Evolutionary conservation across 202 grass and related monocot genomes (phyloP).

Genomic region (Brachypodium distachyon): DNA sequence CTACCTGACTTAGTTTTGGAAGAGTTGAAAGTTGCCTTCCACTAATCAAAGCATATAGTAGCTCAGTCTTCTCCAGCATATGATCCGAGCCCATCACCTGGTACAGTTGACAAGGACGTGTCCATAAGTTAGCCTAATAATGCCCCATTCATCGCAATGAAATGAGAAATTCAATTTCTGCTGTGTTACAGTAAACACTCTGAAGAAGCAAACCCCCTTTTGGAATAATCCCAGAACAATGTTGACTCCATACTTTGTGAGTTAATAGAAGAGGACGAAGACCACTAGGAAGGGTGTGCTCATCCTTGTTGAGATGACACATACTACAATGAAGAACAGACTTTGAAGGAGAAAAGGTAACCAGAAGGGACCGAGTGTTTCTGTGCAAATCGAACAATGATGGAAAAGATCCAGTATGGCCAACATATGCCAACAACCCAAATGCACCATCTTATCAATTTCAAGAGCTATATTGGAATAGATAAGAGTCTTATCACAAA

Average conservation of each 20-base stretch:
- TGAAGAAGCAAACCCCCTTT: background rate
- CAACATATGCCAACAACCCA: too few species aligned
- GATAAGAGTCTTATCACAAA: background rate
- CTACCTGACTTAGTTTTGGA: constrained; percentile 70
- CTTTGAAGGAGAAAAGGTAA: too few species aligned
- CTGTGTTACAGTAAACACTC: background rate
- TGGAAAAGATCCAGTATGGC: too few species aligned
- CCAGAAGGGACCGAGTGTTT: too few species aligned
- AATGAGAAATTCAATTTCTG: background rate
- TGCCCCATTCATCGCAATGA: background rate
- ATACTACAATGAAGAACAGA: background rate
- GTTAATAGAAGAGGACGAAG: background rate
- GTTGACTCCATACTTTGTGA: background rate
- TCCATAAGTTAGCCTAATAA: background rate
- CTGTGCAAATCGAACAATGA: too few species aligned
- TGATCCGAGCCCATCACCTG: constrained; percentile 74
- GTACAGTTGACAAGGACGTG: background rate
- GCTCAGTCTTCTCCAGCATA: constrained; percentile 65
- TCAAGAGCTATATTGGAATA: background rate
- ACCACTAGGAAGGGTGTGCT: too few species aligned
- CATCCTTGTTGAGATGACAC: too few species aligned
- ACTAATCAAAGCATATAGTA: constrained; percentile 46
- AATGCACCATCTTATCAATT: background rate
- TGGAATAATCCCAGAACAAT: background rate
- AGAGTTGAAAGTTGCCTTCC: constrained; percentile 55